Evolutionary conservation across 1,284 basidiomycete species (phyloP), one percentile per base, ranked within the genome.

Genomic region (Coniferiporia sulphurascens): DNA sequence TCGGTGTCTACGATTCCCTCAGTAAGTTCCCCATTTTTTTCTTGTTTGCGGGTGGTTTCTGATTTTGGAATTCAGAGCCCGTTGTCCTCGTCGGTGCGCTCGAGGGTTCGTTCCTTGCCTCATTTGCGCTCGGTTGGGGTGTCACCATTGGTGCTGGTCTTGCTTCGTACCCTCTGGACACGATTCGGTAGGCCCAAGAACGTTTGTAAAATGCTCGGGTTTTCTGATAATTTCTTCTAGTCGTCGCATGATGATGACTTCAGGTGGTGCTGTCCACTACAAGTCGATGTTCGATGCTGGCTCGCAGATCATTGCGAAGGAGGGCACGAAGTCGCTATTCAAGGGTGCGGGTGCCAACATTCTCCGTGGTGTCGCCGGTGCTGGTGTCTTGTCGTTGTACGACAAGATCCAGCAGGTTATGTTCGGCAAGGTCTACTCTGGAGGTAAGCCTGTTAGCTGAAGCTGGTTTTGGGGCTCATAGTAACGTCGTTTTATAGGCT

Each of bases 261-360:
- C 91, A 32, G 91, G 90, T 65, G 85, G 84, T 67, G 81, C 82
- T 69, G 83, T 86, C 60, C 89, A 94, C 82, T 94, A 94, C 85
- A 93, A 93, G 81, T 90, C 87, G 64, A 93, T 92, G 90, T 93
- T 91, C 75, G 89, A 92, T 67, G 87, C 89, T 71, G 88, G 82
- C 53, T 82, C 88, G 19, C 69, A 85, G 79, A 93, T 95, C 71
- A 73, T 96, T 68, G 84, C 87, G 72, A 93, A 93, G 84, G 95
- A 97, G 80, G 95, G 95, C 71, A 75, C 81, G 60, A 87, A 85
- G 74, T 95, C 93, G 38, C 82, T 96, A 70, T 94, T 94, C 86
- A 93, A 93, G 85, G 93, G 91, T 80, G 93, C 94, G 71, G 94
- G 92, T 84, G 94, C 94, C 75, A 96, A 97, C 83, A 95, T 96